These are phyloP conservation scores for Entomortierella parvispora DNA, from an alignment of 192 early-diverging fungal genomes.

Conservation along the genomic window DNA sequence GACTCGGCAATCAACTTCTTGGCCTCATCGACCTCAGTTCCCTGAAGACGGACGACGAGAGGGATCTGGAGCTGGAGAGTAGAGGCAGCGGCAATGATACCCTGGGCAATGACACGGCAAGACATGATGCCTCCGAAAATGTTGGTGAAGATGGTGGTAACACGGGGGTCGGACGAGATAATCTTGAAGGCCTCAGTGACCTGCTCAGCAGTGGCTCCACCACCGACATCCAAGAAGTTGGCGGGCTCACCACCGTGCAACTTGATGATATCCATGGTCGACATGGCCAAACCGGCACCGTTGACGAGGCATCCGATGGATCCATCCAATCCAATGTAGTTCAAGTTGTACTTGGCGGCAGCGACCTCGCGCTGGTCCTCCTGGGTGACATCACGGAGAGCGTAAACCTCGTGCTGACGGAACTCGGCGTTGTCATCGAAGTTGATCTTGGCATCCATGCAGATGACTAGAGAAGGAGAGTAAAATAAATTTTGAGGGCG, in stretches of 20 bases:
- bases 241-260: constrained; percentile 98
- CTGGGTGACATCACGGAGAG: constrained; percentile 91
- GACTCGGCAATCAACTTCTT: constrained; percentile 94
- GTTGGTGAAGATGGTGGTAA: constrained; percentile 98
- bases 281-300: constrained; percentile 99
- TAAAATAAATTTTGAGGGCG: not conserved
- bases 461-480: constrained; percentile 67
- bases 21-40: constrained; percentile 87
- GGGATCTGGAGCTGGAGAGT: constrained; percentile 93
- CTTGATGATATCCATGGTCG: constrained; percentile 99
- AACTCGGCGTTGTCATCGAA: constrained; percentile 99
- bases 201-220: constrained; percentile 93
- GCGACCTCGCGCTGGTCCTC: constrained; percentile 98
- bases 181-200: constrained; percentile 99
- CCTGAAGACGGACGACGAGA: constrained; percentile 97
- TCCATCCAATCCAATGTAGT: constrained; percentile 99
- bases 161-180: constrained; percentile 95
- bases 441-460: constrained; percentile 99
- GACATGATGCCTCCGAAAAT: constrained; percentile 99
- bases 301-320: constrained; percentile 98
- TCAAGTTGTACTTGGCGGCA: constrained; percentile 96
- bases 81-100: constrained; percentile 95
- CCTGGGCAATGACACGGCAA: constrained; percentile 98
- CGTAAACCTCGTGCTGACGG: constrained; percentile 92
- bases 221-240: constrained; percentile 99